phyloP scores from a whole-genome alignment of 768 basidiomycete species.

The Dendrothele bispora region DNA sequence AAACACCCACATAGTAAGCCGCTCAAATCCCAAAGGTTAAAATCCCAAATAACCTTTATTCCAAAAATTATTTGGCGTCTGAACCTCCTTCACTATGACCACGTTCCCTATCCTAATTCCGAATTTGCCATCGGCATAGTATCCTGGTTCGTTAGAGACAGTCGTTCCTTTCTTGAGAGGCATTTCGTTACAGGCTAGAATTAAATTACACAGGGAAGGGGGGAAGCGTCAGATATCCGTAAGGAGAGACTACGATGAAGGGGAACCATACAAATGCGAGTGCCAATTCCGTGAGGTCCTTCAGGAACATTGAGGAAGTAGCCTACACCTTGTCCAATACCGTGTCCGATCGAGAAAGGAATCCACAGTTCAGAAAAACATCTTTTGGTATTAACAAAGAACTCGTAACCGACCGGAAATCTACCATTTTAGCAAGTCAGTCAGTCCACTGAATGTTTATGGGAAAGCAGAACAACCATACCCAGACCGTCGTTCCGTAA shows the following conservation, averaged over 20 bases:
- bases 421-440: slow-evolving; percentile 32
- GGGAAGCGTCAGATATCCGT: too few relatives aligned
- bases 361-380: slow-evolving; percentile 6
- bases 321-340: slow-evolving; percentile 94
- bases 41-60: slow-evolving; percentile 79
- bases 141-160: slow-evolving; percentile 91
- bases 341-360: slow-evolving; percentile 54
- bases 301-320: slow-evolving; percentile 95
- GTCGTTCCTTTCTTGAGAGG: slow-evolving; percentile 84
- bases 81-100: slow-evolving; percentile 68
- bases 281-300: slow-evolving; percentile 60
- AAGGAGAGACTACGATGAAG: too few relatives aligned
- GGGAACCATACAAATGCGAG: slow-evolving; percentile 32
- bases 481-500: slow-evolving; percentile 89
- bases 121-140: slow-evolving; percentile 85
- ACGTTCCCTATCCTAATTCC: slow-evolving; percentile 94
- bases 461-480: slow-evolving; percentile 33
- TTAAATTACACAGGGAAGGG: too few relatives aligned
- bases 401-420: slow-evolving; percentile 49
- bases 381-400: slow-evolving; percentile 1
- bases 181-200: slow-evolving; percentile 62
- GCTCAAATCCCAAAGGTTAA: too few relatives aligned
- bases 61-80: slow-evolving; percentile 79
- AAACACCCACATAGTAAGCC: slow-evolving; percentile 74
- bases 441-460: too few relatives aligned